Evolutionary conservation across 2,329 filamentous ascomycete genomes (phyloP).

Genomic region (Pestalotiopsis fici): DNA sequence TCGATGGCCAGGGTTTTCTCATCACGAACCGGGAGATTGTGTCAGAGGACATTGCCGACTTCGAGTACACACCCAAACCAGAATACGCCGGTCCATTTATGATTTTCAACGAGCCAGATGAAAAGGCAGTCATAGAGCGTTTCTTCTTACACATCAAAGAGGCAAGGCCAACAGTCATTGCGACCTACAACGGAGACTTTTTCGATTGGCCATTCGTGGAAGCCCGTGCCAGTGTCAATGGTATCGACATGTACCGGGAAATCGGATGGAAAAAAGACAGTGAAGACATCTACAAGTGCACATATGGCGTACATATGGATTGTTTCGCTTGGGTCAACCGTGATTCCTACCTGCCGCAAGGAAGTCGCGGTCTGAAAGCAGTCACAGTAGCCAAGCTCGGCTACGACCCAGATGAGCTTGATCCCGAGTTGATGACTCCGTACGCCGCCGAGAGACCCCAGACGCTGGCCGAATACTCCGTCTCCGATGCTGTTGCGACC

Average conservation of each 20-base stretch:
- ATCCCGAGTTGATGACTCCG: constrained; percentile 95
- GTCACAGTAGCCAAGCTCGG: constrained; percentile 97
- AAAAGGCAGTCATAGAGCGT: constrained; percentile 82
- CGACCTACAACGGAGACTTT: constrained; percentile 99
- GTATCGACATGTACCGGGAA: constrained; percentile 99
- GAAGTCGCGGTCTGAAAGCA: constrained; percentile 94
- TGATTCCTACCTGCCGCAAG: constrained; percentile 96
- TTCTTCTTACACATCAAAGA: constrained; percentile 98
- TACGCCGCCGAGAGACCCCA: constrained; percentile 89
- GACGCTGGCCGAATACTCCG: constrained; percentile 94
- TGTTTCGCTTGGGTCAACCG: constrained; percentile 99
- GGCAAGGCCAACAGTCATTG: constrained; percentile 91
- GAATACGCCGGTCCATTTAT: constrained; percentile 96
- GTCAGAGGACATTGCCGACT: constrained; percentile 94
- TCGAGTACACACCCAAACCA: constrained; percentile 96
- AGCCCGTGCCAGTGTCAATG: constrained; percentile 85
- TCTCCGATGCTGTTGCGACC: constrained; percentile 97
- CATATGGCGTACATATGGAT: constrained; percentile 97
- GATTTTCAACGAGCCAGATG: constrained; percentile 97
- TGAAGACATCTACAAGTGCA: constrained; percentile 95
- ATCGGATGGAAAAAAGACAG: constrained; percentile 95
- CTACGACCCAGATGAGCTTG: constrained; percentile 96
- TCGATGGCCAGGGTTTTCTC: constrained; percentile 94
- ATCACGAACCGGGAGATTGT: constrained; percentile 98
- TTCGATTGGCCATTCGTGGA: constrained; percentile 99